Conservation (phyloP, 352 stramenopile species). For the Phytophthora fragariae region DNA sequence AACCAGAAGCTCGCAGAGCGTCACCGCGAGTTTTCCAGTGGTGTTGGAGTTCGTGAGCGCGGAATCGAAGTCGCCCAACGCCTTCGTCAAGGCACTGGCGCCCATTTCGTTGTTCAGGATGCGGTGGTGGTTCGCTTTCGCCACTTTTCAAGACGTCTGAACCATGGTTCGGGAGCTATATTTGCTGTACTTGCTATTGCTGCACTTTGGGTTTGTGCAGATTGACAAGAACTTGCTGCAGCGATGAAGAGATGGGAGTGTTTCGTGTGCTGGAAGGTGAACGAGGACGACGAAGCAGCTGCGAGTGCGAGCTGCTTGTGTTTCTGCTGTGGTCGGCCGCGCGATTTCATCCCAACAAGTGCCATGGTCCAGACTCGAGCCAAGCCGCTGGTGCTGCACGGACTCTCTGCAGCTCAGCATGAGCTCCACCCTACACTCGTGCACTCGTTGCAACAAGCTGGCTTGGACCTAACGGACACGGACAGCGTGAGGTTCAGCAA, state of each 20-base stretch:
- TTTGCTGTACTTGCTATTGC: too few species aligned
- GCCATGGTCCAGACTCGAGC: conserved; percentile 16
- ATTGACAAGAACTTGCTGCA: background rate
- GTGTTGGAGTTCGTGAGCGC: conserved; percentile 30
- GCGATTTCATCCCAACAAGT: conserved; percentile 41
- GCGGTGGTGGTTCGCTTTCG: too few species aligned
- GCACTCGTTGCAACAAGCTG: conserved; percentile 16
- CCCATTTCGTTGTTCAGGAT: conserved; percentile 28
- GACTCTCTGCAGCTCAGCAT: conserved; percentile 32
- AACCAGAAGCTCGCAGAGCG: conserved; percentile 44
- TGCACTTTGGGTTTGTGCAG: background rate
- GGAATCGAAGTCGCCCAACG: conserved; percentile 48
- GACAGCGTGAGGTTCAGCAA: conserved; percentile 34
- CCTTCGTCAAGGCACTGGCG: conserved; percentile 45
- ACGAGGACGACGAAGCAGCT: conserved; percentile 23
- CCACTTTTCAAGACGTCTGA: too few species aligned
- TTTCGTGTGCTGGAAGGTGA: conserved; percentile 53
- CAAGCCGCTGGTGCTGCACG: conserved; percentile 46
- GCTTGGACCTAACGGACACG: conserved; percentile 37
- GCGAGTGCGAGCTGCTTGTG: conserved; percentile 17
- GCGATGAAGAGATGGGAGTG: conserved; percentile 42
- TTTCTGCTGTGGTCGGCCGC: conserved; percentile 38
- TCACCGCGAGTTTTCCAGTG: conserved; percentile 39
- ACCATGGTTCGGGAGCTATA: too few species aligned
- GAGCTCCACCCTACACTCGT: conserved; percentile 39